These are phyloP conservation scores for Aspergillus alliaceus DNA, from an alignment of 2,329 filamentous ascomycete genomes.

Conservation along the genomic window DNA sequence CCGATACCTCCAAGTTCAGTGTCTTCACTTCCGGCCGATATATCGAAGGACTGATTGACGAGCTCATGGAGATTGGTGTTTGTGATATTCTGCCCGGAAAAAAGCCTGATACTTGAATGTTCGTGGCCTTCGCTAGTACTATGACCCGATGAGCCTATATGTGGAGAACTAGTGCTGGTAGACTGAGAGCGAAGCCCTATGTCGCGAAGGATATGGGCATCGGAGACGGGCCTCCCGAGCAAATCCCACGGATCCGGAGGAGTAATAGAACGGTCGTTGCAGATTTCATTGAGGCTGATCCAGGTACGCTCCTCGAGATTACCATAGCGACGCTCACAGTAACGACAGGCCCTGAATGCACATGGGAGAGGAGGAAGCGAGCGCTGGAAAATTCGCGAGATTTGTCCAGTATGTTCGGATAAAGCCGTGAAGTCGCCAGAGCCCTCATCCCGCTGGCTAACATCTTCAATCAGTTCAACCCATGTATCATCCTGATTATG, in stretches of 20 bases:
- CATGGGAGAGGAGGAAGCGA: constrained; percentile 5
- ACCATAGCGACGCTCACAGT: constrained; percentile 18
- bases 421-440: not conserved
- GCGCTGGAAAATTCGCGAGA: not conserved
- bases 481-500: not conserved
- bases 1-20: not conserved
- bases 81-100: not conserved
- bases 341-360: constrained; percentile 15
- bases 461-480: not conserved
- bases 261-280: constrained; percentile 28
- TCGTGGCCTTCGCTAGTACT: not conserved
- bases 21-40: not conserved
- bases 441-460: not conserved
- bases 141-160: not conserved
- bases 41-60: not conserved
- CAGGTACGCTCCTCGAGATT: constrained; percentile 42
- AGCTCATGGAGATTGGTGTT: not conserved
- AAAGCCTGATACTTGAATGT: not conserved
- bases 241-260: constrained; percentile 31
- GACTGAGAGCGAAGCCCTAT: constrained; percentile 8
- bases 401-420: not conserved
- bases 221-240: constrained; percentile 27
- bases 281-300: constrained; percentile 44
- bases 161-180: not conserved
- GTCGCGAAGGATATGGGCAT: constrained; percentile 23